Base-by-base conservation (phyloP, 306 rosid species). In the Abrus pulchellus region DNA sequence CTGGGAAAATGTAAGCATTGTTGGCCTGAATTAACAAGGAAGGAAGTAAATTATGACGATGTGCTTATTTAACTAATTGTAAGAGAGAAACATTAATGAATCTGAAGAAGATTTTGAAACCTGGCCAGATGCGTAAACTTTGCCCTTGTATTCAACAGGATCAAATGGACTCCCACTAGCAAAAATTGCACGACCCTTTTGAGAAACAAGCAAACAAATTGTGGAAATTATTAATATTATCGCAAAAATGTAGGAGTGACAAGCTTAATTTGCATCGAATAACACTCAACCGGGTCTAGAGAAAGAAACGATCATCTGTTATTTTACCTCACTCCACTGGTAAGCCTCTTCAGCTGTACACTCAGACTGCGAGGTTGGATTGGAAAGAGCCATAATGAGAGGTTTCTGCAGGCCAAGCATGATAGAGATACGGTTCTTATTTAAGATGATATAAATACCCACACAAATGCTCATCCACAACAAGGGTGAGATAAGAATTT, bases 91-190 rank as follows among this genome's bases (percentile, higher is more conserved):
- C 29, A 11, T 14, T 9, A 66, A 60, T 56, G 77, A 61, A 61
- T 41, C 77, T 11, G 47, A n/a, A 48, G 38, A 64, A 50, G 68
- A 77, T 68, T 79, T 77, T 50, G 13, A 68, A 78, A 89, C 98
- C 98, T 94, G 98, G 82, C 98, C 97, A 27, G 97, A 85, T 50
- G 74, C 54, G 57, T 82, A 94, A 78, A 80, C 86, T 78, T 90
- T 90, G 60, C 98, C 98, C 1, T 90, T 79, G 85, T 86, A 86
- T 83, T 94, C 92, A 48, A 94, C 59, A 7, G 94, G 97, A 82
- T 92, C 97, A 71, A 94, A 94, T 77, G 98, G 98, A 87, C 98
- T 94, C 68, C 98, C 98, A 12, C 97, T 94, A 5, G 98, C 98
- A 20, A 89, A 94, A 60, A 92, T 94, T 70, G 98, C 93, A 49